Evolutionary conservation across 2,329 filamentous ascomycete genomes (phyloP).

Genomic region (Mollisia scopiformis): DNA sequence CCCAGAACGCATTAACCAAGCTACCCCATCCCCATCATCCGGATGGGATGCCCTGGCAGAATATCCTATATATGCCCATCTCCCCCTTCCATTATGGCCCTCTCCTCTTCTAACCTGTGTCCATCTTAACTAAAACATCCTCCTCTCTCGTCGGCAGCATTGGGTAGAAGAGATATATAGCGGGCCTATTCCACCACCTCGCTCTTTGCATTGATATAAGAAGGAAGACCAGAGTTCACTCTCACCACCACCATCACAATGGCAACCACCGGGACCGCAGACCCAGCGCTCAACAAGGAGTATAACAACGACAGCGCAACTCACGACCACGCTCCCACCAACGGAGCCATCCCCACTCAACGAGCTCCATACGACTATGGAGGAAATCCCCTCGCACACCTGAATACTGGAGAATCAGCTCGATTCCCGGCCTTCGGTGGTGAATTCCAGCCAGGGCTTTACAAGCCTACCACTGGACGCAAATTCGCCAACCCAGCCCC

Average conservation of each 20-base stretch:
- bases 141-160: slow-evolving; percentile 1
- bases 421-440: slow-evolving; percentile 57
- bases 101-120: background rate
- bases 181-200: slow-evolving; percentile 9
- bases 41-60: slow-evolving; percentile 11
- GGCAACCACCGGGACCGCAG: slow-evolving; percentile 27
- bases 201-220: background rate
- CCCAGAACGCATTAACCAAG: slow-evolving; percentile 22
- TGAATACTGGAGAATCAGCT: slow-evolving; percentile 45
- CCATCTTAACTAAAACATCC: background rate
- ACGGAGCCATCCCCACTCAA: background rate
- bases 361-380: slow-evolving; percentile 33
- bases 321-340: slow-evolving; percentile 23
- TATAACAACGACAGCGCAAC: slow-evolving; percentile 15
- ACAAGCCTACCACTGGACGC: slow-evolving; percentile 52
- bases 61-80: slow-evolving; percentile 19
- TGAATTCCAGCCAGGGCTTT: slow-evolving; percentile 62
- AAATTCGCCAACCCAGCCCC: slow-evolving; percentile 64
- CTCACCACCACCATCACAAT: slow-evolving; percentile 22
- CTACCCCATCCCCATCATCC: slow-evolving; percentile 23
- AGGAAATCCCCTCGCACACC: slow-evolving; percentile 50
- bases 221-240: background rate
- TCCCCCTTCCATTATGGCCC: slow-evolving; percentile 4
- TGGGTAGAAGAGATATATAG: slow-evolving; percentile 13
- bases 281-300: slow-evolving; percentile 28